Conservation (phyloP, 2,329 filamentous ascomycete species). For the Alternaria postmessia region DNA sequence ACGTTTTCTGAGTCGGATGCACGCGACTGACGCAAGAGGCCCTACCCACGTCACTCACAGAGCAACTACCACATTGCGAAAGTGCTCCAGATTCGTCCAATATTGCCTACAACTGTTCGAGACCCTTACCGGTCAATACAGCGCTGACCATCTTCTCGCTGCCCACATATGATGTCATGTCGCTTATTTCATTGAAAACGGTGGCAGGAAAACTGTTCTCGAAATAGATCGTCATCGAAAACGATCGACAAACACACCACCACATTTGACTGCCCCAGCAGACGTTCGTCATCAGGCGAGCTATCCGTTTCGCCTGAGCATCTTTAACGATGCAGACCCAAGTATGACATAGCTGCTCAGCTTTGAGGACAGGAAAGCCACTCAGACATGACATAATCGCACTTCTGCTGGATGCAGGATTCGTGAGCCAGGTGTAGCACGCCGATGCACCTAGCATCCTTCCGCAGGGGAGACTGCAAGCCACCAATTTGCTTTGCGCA, state of each 20-base stretch:
- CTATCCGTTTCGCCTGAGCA: slow-evolving; percentile 10
- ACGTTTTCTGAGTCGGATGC: neutral
- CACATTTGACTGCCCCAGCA: slow-evolving; percentile 1
- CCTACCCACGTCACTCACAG: neutral
- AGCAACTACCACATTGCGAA: neutral
- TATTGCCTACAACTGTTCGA: neutral
- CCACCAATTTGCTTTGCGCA: slow-evolving; percentile 6
- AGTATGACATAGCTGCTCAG: slow-evolving; percentile 13
- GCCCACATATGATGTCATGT: slow-evolving; percentile 12
- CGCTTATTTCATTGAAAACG: slow-evolving; percentile 9
- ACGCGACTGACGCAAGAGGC: slow-evolving; percentile 8
- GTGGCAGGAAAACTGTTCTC: slow-evolving; percentile 4
- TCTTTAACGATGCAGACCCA: neutral
- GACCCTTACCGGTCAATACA: slow-evolving; percentile 1
- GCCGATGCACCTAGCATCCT: slow-evolving; percentile 6
- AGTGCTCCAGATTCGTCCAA: neutral
- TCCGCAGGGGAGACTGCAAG: slow-evolving; percentile 8
- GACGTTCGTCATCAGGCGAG: slow-evolving; percentile 15
- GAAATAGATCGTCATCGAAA: slow-evolving; percentile 13
- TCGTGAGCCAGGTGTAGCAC: slow-evolving; percentile 6
- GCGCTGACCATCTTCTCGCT: slow-evolving; percentile 6
- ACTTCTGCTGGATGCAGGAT: slow-evolving; percentile 1
- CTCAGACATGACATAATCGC: slow-evolving; percentile 13
- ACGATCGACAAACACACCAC: slow-evolving; percentile 12
- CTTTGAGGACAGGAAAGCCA: neutral